These are phyloP conservation scores for Taphrina flavorubra DNA, from an alignment of 1,139 yeast species.

Conservation along the genomic window DNA sequence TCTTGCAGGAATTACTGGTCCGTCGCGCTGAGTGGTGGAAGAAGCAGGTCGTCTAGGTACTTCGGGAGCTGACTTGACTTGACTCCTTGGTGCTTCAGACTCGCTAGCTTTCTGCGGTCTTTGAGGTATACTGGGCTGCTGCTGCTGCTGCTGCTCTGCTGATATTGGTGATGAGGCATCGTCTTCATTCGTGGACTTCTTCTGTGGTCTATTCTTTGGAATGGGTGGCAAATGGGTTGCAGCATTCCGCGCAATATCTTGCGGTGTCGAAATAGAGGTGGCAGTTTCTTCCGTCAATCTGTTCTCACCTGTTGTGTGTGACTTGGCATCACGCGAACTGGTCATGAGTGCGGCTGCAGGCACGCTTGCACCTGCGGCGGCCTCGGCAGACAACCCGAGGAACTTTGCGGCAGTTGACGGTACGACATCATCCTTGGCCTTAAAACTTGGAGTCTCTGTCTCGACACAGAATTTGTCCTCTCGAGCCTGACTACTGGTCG, in stretches of 20 bases:
- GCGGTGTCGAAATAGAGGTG: neutral
- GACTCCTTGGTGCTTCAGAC: neutral
- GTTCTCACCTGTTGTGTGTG: conserved; percentile 20
- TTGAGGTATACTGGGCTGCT: conserved; percentile 12
- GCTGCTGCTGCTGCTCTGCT: too few species aligned
- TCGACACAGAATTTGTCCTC: conserved; percentile 27
- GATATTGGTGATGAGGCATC: neutral
- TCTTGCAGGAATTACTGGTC: conserved; percentile 4
- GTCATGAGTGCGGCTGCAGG: conserved; percentile 36
- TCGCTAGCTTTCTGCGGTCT: conserved; percentile 22
- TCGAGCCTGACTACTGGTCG: conserved; percentile 16
- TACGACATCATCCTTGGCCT: conserved; percentile 14
- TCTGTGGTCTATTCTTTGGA: conserved; percentile 17
- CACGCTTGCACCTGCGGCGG: conserved; percentile 35
- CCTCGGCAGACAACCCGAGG: conserved; percentile 25
- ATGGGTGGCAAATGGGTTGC: conserved; percentile 6
- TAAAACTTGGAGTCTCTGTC: conserved; percentile 19
- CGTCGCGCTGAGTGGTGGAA: neutral
- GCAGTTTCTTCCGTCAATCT: neutral
- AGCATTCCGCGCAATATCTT: neutral
- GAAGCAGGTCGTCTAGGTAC: conserved; percentile 28
- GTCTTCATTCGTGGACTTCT: conserved; percentile 2
- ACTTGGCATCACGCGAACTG: conserved; percentile 26
- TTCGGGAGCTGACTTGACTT: conserved; percentile 19
- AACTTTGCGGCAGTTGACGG: conserved; percentile 34